Percentiles rank a stretch among this genome's conserved stretches.
Evolutionary conservation across 164 flowering plant genomes (phyloP).

Genomic region (Houttuynia cordata): DNA sequence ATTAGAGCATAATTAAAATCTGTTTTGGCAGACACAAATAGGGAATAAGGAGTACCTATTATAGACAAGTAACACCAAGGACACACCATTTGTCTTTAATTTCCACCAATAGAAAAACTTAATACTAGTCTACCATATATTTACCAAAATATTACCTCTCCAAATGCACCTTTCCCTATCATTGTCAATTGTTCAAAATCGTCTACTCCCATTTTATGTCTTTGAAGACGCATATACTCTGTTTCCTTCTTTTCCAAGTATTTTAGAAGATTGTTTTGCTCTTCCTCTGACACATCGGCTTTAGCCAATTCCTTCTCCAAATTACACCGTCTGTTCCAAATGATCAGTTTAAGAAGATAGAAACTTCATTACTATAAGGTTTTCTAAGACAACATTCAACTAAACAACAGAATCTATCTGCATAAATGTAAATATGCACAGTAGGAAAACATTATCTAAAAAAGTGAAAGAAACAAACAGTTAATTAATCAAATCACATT

Average conservation of each 20-base stretch:
- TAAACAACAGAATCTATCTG: too few species aligned
- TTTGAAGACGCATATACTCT: slow-evolving; percentile 92
- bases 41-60: too few species aligned
- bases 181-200: slow-evolving; percentile 92
- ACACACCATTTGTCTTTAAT: too few species aligned
- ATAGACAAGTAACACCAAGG: too few species aligned
- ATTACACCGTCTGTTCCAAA: slow-evolving; percentile 48
- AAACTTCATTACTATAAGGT: neutral
- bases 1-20: too few species aligned
- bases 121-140: too few species aligned
- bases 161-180: slow-evolving; percentile 99
- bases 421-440: too few species aligned
- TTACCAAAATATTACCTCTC: slow-evolving; percentile 55
- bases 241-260: slow-evolving; percentile 86
- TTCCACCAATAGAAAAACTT: neutral
- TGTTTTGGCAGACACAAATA: too few species aligned
- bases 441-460: too few species aligned
- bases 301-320: slow-evolving; percentile 88
- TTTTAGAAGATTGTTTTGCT: slow-evolving; percentile 66
- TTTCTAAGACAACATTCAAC: too few species aligned
- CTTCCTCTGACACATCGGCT: slow-evolving; percentile 87
- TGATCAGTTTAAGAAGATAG: neutral
- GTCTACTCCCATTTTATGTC: slow-evolving; percentile 96
- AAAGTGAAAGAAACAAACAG: too few species aligned
- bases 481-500: too few species aligned